Percentiles rank a stretch among this genome's conserved stretches.
phyloP scores from a whole-genome alignment of 2,329 filamentous ascomycete species.

The Pseudocercospora musae region DNA sequence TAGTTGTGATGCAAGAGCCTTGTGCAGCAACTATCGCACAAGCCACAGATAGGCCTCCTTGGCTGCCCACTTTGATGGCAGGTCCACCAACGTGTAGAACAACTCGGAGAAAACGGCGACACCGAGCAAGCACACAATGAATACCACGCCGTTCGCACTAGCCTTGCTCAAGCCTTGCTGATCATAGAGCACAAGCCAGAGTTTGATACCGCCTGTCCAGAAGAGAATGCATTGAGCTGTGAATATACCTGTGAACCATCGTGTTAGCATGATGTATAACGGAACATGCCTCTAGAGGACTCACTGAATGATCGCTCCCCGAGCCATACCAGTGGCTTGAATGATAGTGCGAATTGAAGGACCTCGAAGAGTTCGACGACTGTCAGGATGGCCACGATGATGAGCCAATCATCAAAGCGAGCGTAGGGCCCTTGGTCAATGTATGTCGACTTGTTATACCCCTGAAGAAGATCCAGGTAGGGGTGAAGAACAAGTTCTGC shows the following conservation, averaged over 20 bases:
- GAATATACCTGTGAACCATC: constrained; percentile 26
- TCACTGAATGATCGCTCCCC: constrained; percentile 32
- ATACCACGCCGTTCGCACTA: constrained; percentile 27
- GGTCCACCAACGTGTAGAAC: constrained; percentile 27
- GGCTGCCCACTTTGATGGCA: constrained; percentile 27
- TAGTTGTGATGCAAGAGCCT: neutral
- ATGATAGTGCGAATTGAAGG: constrained; percentile 23
- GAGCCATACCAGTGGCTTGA: constrained; percentile 24
- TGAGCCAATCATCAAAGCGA: constrained; percentile 30
- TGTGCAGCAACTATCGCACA: constrained; percentile 3
- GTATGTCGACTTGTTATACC: constrained; percentile 13
- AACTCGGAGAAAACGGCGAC: constrained; percentile 25
- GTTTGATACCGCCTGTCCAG: constrained; percentile 31
- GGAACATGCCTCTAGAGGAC: constrained; percentile 2
- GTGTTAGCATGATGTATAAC: neutral
- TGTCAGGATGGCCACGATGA: constrained; percentile 29
- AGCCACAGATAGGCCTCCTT: constrained; percentile 25
- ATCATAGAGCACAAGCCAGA: constrained; percentile 26
- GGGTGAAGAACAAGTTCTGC: constrained; percentile 30
- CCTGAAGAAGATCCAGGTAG: constrained; percentile 26
- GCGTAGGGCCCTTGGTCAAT: constrained; percentile 26
- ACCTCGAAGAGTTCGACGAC: constrained; percentile 21
- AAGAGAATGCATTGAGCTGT: constrained; percentile 29
- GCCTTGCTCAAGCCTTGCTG: constrained; percentile 13
- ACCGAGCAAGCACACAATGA: constrained; percentile 20